A percentile compares a stretch with the other conserved stretches of the same genome.
These are phyloP conservation scores for Solanum chaucha DNA, from an alignment of 257 asterid species.

Conservation along the genomic window DNA sequence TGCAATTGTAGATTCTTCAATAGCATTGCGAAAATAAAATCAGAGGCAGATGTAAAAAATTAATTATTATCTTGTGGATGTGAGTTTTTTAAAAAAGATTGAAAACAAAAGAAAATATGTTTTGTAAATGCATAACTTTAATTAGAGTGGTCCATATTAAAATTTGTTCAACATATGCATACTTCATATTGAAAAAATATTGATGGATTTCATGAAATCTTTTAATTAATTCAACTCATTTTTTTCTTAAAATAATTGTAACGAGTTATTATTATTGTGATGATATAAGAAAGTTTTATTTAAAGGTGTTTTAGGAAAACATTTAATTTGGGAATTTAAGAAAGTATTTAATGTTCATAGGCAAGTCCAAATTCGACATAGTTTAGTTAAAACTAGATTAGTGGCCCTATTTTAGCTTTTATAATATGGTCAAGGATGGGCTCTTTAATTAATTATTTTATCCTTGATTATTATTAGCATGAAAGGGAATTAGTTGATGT, in stretches of 20 bases:
- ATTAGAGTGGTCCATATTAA: neutral
- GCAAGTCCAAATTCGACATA: neutral
- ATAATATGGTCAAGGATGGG: neutral
- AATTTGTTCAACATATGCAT: neutral
- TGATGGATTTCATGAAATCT: neutral
- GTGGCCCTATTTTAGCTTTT: neutral
- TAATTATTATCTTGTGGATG: neutral
- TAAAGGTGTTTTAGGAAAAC: neutral
- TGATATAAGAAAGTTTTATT: neutral
- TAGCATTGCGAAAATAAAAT: neutral
- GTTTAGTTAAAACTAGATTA: neutral
- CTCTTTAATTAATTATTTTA: neutral
- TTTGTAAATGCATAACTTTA: neutral
- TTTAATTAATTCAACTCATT: neutral
- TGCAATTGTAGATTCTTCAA: neutral
- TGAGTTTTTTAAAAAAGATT: neutral
- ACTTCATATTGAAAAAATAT: neutral
- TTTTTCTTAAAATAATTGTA: too few species aligned
- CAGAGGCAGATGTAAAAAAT: neutral
- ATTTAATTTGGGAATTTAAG: neutral
- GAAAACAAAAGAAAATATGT: neutral
- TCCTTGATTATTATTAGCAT: neutral
- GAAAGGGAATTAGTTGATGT: neutral
- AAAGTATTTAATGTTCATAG: neutral
- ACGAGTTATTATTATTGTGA: neutral